Percentiles rank a stretch among this genome's conserved stretches.
Conservation (phyloP, 805 yeast species). For the Ogataea degrootiae region DNA sequence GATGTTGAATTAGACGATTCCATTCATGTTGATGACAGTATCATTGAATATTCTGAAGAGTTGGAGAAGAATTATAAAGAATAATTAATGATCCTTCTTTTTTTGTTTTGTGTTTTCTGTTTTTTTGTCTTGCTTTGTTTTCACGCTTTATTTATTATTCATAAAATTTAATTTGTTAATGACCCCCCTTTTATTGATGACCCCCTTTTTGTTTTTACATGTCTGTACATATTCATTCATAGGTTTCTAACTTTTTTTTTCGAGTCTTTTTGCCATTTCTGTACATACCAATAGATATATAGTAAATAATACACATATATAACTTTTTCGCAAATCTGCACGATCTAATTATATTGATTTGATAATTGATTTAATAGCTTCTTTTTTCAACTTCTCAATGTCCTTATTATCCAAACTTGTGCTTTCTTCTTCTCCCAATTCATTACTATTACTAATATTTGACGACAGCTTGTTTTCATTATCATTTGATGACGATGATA, state of each 20-base stretch:
- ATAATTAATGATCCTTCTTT: neutral
- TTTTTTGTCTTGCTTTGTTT: neutral
- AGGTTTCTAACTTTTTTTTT: too few relatives aligned
- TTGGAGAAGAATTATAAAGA: conserved; percentile 1
- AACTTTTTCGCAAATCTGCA: neutral
- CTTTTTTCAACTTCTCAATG: conserved; percentile 11
- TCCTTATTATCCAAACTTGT: conserved; percentile 8
- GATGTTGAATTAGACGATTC: neutral
- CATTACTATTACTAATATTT: neutral
- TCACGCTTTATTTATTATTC: neutral
- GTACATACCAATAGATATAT: too few relatives aligned
- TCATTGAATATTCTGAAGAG: neutral
- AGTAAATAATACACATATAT: neutral
- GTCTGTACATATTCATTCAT: too few relatives aligned
- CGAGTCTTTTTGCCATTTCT: too few relatives aligned
- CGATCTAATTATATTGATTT: conserved; percentile 1
- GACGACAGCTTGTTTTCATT: neutral
- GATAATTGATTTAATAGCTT: conserved; percentile 12
- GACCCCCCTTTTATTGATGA: too few relatives aligned
- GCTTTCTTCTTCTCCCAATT: conserved; percentile 5
- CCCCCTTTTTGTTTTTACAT: too few relatives aligned
- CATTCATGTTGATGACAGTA: neutral
- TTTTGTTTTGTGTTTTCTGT: neutral
- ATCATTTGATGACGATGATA: neutral
- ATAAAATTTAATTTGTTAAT: too few relatives aligned